Percentiles rank a stretch among this genome's conserved stretches.
Evolutionary conservation across 352 stramenopile species (phyloP).

Genomic region (Phytophthora capsici): DNA sequence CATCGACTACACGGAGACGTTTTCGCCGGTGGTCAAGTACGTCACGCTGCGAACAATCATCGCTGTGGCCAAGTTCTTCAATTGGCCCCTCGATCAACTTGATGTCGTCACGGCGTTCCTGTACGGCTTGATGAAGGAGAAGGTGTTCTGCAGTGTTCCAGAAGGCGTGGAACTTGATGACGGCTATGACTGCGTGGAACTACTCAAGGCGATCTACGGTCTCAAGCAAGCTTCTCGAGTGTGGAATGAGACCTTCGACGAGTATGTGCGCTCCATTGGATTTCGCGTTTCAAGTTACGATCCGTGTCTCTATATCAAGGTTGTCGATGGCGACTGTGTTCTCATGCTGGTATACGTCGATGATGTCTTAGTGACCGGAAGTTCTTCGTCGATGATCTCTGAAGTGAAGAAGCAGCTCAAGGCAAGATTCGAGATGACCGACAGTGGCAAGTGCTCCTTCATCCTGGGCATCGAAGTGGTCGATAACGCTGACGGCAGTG

Average conservation of each 20-base stretch:
- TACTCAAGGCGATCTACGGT: constrained; percentile 7
- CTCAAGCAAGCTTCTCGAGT: constrained; percentile 1
- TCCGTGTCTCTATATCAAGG: too few species aligned
- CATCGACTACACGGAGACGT: constrained; percentile 36
- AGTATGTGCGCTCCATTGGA: constrained; percentile 10
- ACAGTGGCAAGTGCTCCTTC: too few species aligned
- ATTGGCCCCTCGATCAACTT: neutral
- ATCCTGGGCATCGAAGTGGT: too few species aligned
- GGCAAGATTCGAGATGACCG: too few species aligned
- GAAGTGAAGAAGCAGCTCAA: neutral
- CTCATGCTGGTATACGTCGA: neutral
- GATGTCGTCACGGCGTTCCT: neutral
- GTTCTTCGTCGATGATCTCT: neutral
- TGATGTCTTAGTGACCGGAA: neutral
- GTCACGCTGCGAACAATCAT: neutral
- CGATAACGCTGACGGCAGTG: too few species aligned
- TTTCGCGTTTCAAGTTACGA: neutral
- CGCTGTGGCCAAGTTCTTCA: neutral
- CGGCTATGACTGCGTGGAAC: constrained; percentile 1
- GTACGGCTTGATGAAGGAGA: neutral
- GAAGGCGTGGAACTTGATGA: constrained; percentile 2
- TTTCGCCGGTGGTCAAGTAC: neutral
- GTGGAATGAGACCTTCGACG: constrained; percentile 8
- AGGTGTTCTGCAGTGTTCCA: neutral
- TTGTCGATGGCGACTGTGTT: neutral